Evolutionary conservation across 2,329 filamentous ascomycete genomes (phyloP).

Genomic region (Aspergillus brasiliensis): DNA sequence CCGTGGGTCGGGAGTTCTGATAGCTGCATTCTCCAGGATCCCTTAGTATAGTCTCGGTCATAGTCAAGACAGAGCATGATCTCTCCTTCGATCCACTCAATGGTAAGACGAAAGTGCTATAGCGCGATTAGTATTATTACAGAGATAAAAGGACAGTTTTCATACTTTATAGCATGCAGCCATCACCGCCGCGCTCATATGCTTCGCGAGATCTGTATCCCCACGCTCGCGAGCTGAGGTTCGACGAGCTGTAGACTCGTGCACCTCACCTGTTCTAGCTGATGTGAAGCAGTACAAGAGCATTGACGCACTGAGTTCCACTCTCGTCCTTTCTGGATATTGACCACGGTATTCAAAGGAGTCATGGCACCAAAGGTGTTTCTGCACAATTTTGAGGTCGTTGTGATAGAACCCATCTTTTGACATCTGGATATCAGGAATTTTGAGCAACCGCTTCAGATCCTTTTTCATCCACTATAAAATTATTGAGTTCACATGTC

Average conservation of each 20-base stretch:
- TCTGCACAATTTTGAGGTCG: slow-evolving; percentile 17
- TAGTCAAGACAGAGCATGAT: slow-evolving; percentile 19
- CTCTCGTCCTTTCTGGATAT: slow-evolving; percentile 13
- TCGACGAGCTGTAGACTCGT: slow-evolving; percentile 16
- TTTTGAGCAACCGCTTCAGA: neutral
- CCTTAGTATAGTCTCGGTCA: slow-evolving; percentile 17
- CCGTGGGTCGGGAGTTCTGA: slow-evolving; percentile 18
- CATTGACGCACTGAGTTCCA: slow-evolving; percentile 12
- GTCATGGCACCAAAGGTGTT: slow-evolving; percentile 18
- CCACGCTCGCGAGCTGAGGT: neutral
- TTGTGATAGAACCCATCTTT: slow-evolving; percentile 18
- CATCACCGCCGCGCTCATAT: neutral
- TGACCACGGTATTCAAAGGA: slow-evolving; percentile 15
- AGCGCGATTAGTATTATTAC: neutral
- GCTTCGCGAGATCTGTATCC: slow-evolving; percentile 6
- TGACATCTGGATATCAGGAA: slow-evolving; percentile 10
- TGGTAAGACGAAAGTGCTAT: slow-evolving; percentile 21
- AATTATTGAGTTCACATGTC: neutral
- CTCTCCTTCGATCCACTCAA: slow-evolving; percentile 2
- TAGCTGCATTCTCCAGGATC: slow-evolving; percentile 16
- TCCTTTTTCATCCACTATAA: slow-evolving; percentile 3
- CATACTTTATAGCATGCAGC: slow-evolving; percentile 19
- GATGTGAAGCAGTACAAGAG: slow-evolving; percentile 21
- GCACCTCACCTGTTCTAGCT: slow-evolving; percentile 10
- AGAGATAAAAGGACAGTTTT: neutral